phyloP scores from a whole-genome alignment of 1,139 yeast species.

The Scheffersomyces segobiensis region DNA sequence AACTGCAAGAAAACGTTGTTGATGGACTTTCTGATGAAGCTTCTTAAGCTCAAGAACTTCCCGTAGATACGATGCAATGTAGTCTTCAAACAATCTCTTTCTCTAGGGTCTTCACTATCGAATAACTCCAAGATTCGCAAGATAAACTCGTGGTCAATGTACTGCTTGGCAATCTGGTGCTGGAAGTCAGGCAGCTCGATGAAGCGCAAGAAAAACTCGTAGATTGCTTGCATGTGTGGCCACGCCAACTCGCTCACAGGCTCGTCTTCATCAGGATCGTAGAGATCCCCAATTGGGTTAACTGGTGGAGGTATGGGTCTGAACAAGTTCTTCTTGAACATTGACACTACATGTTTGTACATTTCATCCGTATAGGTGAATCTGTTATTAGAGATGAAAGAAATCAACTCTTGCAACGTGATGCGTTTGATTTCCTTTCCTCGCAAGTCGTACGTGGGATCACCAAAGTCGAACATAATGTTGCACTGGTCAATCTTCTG shows the following conservation, averaged over 20 bases:
- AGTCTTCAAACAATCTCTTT: constrained; percentile 91
- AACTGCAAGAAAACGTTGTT: constrained; percentile 91
- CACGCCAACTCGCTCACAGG: constrained; percentile 95
- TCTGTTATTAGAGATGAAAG: constrained; percentile 78
- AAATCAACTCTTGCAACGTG: constrained; percentile 85
- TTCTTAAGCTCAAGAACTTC: constrained; percentile 84
- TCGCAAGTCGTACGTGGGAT: constrained; percentile 86
- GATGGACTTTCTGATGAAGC: constrained; percentile 88
- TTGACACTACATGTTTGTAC: constrained; percentile 82
- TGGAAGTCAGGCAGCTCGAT: constrained; percentile 94
- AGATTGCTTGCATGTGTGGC: constrained; percentile 98
- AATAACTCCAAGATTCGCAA: constrained; percentile 79
- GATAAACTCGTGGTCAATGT: constrained; percentile 88
- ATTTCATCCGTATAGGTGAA: constrained; percentile 87
- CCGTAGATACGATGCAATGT: constrained; percentile 96
- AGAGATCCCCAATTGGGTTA: constrained; percentile 93
- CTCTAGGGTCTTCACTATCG: constrained; percentile 96
- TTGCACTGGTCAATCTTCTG: constrained; percentile 94
- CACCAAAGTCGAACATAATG: constrained; percentile 89
- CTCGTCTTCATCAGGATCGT: constrained; percentile 98
- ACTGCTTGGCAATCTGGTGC: constrained; percentile 89
- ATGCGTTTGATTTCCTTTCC: constrained; percentile 90
- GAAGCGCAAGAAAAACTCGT: constrained; percentile 89
- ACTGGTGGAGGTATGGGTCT: constrained; percentile 98
- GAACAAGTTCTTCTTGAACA: constrained; percentile 87